These are phyloP conservation scores for Decorospora gaudefroyi DNA, from an alignment of 2,329 filamentous ascomycete species.

Conservation along the genomic window DNA sequence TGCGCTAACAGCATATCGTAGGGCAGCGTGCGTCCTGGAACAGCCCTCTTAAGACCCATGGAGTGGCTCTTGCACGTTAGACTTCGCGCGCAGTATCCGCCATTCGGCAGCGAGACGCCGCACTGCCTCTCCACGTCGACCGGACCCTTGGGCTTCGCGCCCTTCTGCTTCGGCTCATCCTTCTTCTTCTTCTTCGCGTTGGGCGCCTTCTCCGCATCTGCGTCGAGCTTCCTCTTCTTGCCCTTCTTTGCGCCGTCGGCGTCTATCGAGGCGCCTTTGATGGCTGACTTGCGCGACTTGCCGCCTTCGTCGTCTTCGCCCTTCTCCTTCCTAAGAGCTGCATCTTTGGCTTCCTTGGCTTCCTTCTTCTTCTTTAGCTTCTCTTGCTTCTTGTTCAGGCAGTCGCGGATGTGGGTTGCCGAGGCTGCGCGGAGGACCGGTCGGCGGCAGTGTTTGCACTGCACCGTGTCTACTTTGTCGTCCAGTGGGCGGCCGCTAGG, in stretches of 20 bases:
- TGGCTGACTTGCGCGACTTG: conserved; percentile 49
- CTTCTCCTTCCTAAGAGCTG: conserved; percentile 54
- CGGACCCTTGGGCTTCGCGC: conserved; percentile 83
- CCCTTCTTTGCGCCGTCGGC: conserved; percentile 50
- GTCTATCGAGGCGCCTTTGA: conserved; percentile 47
- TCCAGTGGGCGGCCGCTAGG: conserved; percentile 79
- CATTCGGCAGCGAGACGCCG: conserved; percentile 82
- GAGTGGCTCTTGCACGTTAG: conserved; percentile 91
- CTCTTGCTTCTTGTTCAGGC: conserved; percentile 78
- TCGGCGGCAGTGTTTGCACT: conserved; percentile 94
- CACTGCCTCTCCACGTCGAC: conserved; percentile 95
- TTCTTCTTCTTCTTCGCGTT: conserved; percentile 90
- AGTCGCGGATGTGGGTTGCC: conserved; percentile 79
- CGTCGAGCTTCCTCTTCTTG: conserved; percentile 56
- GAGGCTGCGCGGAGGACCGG: conserved; percentile 76
- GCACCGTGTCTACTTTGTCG: conserved; percentile 75
- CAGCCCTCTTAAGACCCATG: conserved; percentile 92
- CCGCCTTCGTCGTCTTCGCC: conserved; percentile 51
- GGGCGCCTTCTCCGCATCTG: conserved; percentile 75
- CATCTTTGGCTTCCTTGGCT: conserved; percentile 61
- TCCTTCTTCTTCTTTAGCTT: conserved; percentile 66
- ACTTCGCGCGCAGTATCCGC: conserved; percentile 82
- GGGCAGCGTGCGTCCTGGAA: conserved; percentile 82
- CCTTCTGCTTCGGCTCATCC: conserved; percentile 83
- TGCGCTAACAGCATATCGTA: conserved; percentile 83